Conservation (phyloP, 2,329 filamentous ascomycete species). For the Metarhizium robertsii region DNA sequence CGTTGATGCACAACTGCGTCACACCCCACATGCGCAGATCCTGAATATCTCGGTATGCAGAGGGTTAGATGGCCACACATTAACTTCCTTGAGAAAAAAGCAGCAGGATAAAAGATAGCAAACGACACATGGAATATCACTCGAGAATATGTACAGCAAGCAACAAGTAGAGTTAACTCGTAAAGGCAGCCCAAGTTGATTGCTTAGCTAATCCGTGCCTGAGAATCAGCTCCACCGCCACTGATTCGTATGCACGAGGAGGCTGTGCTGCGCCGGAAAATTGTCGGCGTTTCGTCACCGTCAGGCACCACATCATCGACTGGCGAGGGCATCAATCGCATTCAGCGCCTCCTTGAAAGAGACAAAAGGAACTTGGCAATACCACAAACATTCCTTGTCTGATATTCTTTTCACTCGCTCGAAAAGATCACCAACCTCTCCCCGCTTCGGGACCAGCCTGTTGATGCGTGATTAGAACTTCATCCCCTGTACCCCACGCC, state of each 20-base stretch:
- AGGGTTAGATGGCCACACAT: too few species aligned
- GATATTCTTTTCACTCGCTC: background rate
- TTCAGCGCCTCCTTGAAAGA: slow-evolving; percentile 7
- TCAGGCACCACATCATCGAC: slow-evolving; percentile 21
- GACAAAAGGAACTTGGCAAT: background rate
- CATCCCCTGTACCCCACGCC: background rate
- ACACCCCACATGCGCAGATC: too few species aligned
- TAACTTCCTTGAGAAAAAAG: too few species aligned
- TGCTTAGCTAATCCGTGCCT: background rate
- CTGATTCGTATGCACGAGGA: slow-evolving; percentile 15
- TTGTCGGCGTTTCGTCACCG: slow-evolving; percentile 25
- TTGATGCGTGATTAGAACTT: background rate
- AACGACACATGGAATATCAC: too few species aligned
- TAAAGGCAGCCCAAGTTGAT: too few species aligned
- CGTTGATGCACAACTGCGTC: too few species aligned
- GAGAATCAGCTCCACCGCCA: slow-evolving; percentile 7
- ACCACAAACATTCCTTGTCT: background rate
- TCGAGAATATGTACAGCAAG: too few species aligned
- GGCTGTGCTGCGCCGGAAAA: slow-evolving; percentile 25
- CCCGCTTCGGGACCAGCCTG: slow-evolving; percentile 16
- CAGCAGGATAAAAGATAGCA: too few species aligned
- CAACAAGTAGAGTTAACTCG: too few species aligned
- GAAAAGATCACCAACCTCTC: slow-evolving; percentile 10
- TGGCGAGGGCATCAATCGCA: slow-evolving; percentile 5
- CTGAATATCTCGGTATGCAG: too few species aligned